Evolutionary conservation across 2,329 filamentous ascomycete species (phyloP), one percentile per base, ranked within the genome.

Genomic region (Chaetomiaceae sp.): DNA sequence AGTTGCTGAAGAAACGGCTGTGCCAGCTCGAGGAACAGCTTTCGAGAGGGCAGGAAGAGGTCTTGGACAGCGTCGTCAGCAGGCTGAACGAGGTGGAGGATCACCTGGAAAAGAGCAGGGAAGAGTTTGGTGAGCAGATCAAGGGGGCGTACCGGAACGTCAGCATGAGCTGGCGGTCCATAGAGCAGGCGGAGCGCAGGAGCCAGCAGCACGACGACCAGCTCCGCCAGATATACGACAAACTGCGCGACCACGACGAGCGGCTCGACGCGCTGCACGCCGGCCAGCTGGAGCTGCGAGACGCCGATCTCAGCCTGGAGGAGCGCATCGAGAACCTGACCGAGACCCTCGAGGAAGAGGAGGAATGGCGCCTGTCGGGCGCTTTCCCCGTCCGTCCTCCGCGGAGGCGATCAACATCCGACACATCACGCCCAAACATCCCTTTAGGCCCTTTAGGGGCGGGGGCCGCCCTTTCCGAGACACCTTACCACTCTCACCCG

Each of bases 101-200:
- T 34, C 64, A 72, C 2, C 64, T 78, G 7, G 76, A 81, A 50
- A 73, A 65, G 54, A 73, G 67, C 56, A 71, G 65, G 49, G 70
- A 71, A 19, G 77, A 81, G 20, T 64, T 68, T n/a, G 63, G 67
- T 27, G 65, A 71, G 33, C 74, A 79, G 42, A 68, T 79, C 48
- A 76, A 74, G 52, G 69, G 65, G n/a, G 69, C 74, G 14, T 79
- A 78, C 57, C 68, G 69, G 10, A 77, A 78, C 48, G 69, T 79
- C 24, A 70, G 69, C 49, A 70, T 73, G 14, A 70, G 75, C 26
- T 81, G 77, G 75, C 65, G 72, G 45, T 69, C 71, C 3, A 70
- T 77, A 15, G 65, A 70, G 34, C 68, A 73, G 47, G 57, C 75
- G 22, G 68, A 72, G 46, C 63, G 59, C 32, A 62, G 57, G 58